A percentile compares a stretch with the other conserved stretches of the same genome.
Conservation (phyloP, 192 early-diverging fungal species). For the Pecoramyces ruminantium region DNA sequence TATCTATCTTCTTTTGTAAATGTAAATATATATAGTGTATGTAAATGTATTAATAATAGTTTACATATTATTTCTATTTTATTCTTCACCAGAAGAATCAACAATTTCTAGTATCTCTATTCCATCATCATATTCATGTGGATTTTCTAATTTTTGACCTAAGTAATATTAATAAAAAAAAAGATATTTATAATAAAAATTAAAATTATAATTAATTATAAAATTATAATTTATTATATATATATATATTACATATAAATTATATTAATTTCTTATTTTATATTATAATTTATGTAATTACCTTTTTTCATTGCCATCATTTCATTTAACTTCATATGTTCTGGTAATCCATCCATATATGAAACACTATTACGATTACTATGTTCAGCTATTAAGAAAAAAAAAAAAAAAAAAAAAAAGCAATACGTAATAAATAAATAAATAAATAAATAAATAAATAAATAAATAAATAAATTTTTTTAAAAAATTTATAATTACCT, state of each 20-base stretch:
- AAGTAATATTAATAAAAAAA: no score
- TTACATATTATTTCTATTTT: not conserved
- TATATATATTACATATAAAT: no score
- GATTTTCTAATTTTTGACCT: not conserved
- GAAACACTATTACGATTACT: not conserved
- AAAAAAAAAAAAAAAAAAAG: no score
- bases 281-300: not conserved
- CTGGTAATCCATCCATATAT: not conserved
- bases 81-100: not conserved
- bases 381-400: not conserved
- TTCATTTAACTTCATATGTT: not conserved
- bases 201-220: no score
- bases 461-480: no score
- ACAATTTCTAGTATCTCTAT: not conserved
- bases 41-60: no score
- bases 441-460: no score
- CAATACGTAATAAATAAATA: not conserved
- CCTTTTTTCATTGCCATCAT: not conserved
- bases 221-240: no score
- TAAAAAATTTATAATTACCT: not conserved
- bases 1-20: no score
- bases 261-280: no score
- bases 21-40: no score
- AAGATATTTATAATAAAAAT: no score
- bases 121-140: not conserved